Conservation (phyloP, 1,284 basidiomycete species). For the Neonothopanus nambi region DNA sequence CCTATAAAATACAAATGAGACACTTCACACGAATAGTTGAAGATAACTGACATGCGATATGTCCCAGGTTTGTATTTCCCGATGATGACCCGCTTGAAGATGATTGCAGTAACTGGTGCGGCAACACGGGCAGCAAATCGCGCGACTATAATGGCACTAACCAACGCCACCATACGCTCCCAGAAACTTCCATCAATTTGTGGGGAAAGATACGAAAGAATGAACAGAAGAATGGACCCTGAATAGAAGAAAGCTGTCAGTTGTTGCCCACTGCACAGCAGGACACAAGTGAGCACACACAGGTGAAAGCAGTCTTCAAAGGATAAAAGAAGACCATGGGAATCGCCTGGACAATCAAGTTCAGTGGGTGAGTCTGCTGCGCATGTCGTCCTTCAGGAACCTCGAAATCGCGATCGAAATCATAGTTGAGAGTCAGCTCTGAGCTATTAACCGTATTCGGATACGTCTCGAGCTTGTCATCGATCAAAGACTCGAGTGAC, state of each 20-base stretch:
- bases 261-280: not conserved
- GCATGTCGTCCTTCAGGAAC: slow-evolving; percentile 20
- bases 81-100: slow-evolving; percentile 48
- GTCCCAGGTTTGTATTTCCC: slow-evolving; percentile 42
- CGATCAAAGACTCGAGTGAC: slow-evolving; percentile 8
- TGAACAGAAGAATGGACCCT: slow-evolving; percentile 35
- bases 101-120: slow-evolving; percentile 38
- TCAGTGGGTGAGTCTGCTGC: slow-evolving; percentile 37
- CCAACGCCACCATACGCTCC: slow-evolving; percentile 33
- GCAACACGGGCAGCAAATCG: slow-evolving; percentile 33
- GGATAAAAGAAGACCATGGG: slow-evolving; percentile 45
- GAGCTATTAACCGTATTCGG: slow-evolving; percentile 7
- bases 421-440: slow-evolving; percentile 10
- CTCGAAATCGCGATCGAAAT: slow-evolving; percentile 3
- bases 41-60: slow-evolving; percentile 34
- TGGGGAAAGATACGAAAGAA: slow-evolving; percentile 31
- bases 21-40: not conserved
- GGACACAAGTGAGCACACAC: slow-evolving; percentile 24
- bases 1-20: slow-evolving; percentile 15
- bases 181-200: slow-evolving; percentile 32
- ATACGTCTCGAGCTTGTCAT: slow-evolving; percentile 1
- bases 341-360: slow-evolving; percentile 40
- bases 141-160: slow-evolving; percentile 36
- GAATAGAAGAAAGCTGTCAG: slow-evolving; percentile 1
- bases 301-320: slow-evolving; percentile 41